Conservation (phyloP, 2,329 filamentous ascomycete genomes). For the Biscogniauxia sp. region DNA sequence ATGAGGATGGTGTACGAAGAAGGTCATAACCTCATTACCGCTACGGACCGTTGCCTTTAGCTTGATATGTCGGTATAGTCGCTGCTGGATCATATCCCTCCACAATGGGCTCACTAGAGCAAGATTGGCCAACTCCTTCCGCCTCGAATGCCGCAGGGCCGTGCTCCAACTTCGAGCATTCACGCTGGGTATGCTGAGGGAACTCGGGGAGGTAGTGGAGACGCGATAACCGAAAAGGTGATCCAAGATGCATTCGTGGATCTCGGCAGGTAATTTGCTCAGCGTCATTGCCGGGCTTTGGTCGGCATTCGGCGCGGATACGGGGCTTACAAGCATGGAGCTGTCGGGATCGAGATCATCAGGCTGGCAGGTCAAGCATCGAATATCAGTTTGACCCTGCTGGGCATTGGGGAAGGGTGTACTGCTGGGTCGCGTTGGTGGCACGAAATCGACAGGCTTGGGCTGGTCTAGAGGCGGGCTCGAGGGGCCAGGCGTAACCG, state of each 20-base stretch:
- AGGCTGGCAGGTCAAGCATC: slow-evolving; percentile 39
- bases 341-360: slow-evolving; percentile 30
- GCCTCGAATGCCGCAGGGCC: slow-evolving; percentile 62
- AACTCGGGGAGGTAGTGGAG: slow-evolving; percentile 57
- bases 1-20: slow-evolving; percentile 58
- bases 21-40: slow-evolving; percentile 56
- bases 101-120: slow-evolving; percentile 62
- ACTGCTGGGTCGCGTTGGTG: slow-evolving; percentile 55
- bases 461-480: slow-evolving; percentile 50
- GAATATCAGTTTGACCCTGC: slow-evolving; percentile 43
- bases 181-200: slow-evolving; percentile 51
- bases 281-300: slow-evolving; percentile 38
- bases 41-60: slow-evolving; percentile 68
- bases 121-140: slow-evolving; percentile 65
- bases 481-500: slow-evolving; percentile 52
- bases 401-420: slow-evolving; percentile 59
- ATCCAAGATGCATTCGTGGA: slow-evolving; percentile 70
- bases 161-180: slow-evolving; percentile 60
- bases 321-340: slow-evolving; percentile 26
- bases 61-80: slow-evolving; percentile 74
- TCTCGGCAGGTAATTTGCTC: slow-evolving; percentile 62
- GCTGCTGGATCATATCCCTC: slow-evolving; percentile 66
- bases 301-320: slow-evolving; percentile 23
- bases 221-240: slow-evolving; percentile 68
- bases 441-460: slow-evolving; percentile 46